Evolutionary conservation across 148 eudicot species (phyloP), one percentile per base, ranked within the genome.

Genomic region (Camellia granthamiana): DNA sequence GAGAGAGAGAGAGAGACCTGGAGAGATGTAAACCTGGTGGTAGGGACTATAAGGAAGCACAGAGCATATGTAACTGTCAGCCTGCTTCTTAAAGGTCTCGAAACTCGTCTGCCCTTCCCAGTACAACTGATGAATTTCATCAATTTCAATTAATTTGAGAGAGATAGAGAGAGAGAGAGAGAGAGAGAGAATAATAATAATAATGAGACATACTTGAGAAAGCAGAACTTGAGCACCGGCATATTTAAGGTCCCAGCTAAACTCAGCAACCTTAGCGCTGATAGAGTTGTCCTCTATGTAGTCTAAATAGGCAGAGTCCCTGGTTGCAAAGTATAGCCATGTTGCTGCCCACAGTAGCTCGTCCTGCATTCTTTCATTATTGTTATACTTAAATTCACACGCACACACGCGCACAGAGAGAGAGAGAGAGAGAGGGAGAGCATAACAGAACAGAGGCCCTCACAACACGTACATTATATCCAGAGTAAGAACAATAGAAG

Each of bases 331-430:
- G 80, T 88, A 90, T 62, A 95, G 83, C 98, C 98, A 95, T 80
- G 97, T 85, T 78, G 98, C 96, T 8, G 94, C 98, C 98, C 98
- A 95, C 76, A 93, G 84, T 78, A 95, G 82, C 86, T 95, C 98
- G 68, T 95, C 98, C 97, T 95, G 84, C 77, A 73, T 38, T 43
- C 51, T 30, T 30, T 30, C 38, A 30, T 30, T 30, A 30, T 30
- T 30, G 38, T 16, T 47, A 59, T 43, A 6, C 19, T 77, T 23
- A 9, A 21, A 19, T 3, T 3, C n/a, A 10, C 7, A 21, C 5
- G 6, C 38, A 0, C 38, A 1, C 38, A 1, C 38, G 38, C 38
- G 38, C 38, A 0, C 38, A 30, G 38, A 30, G 38, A 30, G 38
- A 30, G 38, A 23, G 23, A n/a, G n/a, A n/a, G n/a, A 23, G 30